Evolutionary conservation across 495 filamentous ascomycete species (phyloP).

Genomic region (Usnea hakonensis): DNA sequence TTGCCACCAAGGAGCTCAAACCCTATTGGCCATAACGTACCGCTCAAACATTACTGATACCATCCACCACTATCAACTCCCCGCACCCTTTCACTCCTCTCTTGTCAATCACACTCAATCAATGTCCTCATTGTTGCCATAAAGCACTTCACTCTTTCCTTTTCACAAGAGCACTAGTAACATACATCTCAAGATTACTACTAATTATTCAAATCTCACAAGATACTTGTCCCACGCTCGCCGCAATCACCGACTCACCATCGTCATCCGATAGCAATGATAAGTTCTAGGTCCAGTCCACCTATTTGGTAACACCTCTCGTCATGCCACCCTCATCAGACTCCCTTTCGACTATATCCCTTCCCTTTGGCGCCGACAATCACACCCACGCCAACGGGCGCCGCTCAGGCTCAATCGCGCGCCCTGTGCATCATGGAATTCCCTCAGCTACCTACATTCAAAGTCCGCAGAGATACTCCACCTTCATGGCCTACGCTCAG

Average conservation of each 20-base stretch:
- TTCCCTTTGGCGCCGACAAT: slow-evolving; percentile 12
- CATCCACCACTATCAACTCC: not conserved
- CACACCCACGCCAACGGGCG: not conserved
- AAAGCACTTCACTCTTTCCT: not conserved
- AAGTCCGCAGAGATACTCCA: not conserved
- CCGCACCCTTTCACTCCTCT: not conserved
- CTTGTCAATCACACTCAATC: too few species aligned
- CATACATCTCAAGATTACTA: too few species aligned
- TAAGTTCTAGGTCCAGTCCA: not conserved
- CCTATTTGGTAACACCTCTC: not conserved
- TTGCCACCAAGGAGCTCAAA: not conserved
- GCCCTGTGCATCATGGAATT: not conserved
- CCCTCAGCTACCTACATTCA: not conserved
- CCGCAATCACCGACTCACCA: not conserved
- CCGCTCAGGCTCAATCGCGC: not conserved
- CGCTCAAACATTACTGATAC: not conserved
- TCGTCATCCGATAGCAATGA: too few species aligned
- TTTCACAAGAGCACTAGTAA: too few species aligned
- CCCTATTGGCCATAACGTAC: not conserved
- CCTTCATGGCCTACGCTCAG: not conserved
- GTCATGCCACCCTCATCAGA: slow-evolving; percentile 7
- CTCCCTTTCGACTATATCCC: not conserved
- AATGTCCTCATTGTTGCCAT: not conserved
- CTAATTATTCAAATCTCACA: not conserved
- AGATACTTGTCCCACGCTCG: not conserved